Conservation (phyloP, 345 rosid species). For the Bruguiera parviflora region DNA sequence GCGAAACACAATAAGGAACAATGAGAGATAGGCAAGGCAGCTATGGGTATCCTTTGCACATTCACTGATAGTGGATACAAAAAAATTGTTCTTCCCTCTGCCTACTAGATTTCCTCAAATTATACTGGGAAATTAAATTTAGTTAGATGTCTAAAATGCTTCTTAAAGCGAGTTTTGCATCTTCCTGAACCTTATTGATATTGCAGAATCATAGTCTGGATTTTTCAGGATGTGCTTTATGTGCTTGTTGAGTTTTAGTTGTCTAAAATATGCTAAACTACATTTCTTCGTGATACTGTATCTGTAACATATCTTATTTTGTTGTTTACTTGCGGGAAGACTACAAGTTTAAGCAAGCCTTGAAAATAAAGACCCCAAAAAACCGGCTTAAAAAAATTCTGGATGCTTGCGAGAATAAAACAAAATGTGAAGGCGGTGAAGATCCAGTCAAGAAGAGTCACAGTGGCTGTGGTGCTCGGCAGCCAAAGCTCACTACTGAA, state of each 20-base stretch:
- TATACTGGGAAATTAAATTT: too few relatives aligned
- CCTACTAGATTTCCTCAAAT: too few relatives aligned
- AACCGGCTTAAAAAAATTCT: constrained; percentile 80
- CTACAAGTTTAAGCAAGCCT: constrained; percentile 88
- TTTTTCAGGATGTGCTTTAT: too few relatives aligned
- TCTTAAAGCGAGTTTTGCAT: too few relatives aligned
- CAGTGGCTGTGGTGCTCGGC: constrained; percentile 93
- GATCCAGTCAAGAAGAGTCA: constrained; percentile 76
- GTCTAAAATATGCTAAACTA: constrained; percentile 12
- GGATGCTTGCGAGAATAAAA: constrained; percentile 85
- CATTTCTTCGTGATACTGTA: background rate
- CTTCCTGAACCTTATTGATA: too few relatives aligned
- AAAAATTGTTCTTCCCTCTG: background rate
- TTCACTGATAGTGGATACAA: too few relatives aligned
- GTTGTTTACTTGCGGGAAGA: constrained; percentile 60
- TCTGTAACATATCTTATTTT: constrained; percentile 25
- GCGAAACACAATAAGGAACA: too few relatives aligned
- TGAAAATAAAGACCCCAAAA: constrained; percentile 88
- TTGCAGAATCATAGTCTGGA: too few relatives aligned
- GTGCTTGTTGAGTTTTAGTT: too few relatives aligned
- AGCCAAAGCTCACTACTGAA: constrained; percentile 86
- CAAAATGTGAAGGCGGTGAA: constrained; percentile 86
- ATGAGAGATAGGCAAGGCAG: constrained; percentile 21
- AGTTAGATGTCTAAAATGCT: too few relatives aligned
- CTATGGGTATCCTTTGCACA: too few relatives aligned